Base-by-base conservation (phyloP, 495 filamentous ascomycete genomes). In the Penicillium tannophilum region DNA sequence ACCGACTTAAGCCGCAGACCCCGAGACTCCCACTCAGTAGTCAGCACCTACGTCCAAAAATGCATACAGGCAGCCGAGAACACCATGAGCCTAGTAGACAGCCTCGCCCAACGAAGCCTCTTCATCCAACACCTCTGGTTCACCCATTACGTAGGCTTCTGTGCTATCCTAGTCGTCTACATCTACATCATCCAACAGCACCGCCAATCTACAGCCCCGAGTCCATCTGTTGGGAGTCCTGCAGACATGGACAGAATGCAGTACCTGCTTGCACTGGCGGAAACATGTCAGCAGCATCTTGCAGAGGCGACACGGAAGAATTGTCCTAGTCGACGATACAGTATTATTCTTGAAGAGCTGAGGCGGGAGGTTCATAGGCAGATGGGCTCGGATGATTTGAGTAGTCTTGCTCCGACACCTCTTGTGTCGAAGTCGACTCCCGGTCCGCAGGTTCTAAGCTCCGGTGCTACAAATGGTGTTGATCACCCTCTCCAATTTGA, bases 121-220 rank as follows among this genome's bases (percentile, higher is more conserved):
- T 62, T 79, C 47, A 70, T 75, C 11, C 71, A 74, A 48, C 77
- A 75, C 4, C 78, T 76, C 45, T 77, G 79, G 82, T 84, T 85
- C 52, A 82, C 79, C 0, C 79, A 82, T 55, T 83, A 82, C 54
- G 76, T 81, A 17, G 79, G 77, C 44, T 85, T 82, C 54, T 82
- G 78, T 39, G 82, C 81, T n/a, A 77, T 82, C 24, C 69, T 82
- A 9, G 78, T 82, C 30, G 72, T 81, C 8, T 83, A 84, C 42
- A 82, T 85, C 23, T 78, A 81, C 56, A 76, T 78, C 0, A 85
- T 85, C 50, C 81, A 85, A 52, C 76, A 80, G 33, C 70, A 74
- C 52, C 74, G 66, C 17, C 60, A 70, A n/a, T 69, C 71, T 9
- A 65, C 61, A 6, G 63, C 56, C 5, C 59, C 67, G 3, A 64